Evolutionary conservation across 305 asterid species (phyloP).

Genomic region (Fraxinus dipetala): DNA sequence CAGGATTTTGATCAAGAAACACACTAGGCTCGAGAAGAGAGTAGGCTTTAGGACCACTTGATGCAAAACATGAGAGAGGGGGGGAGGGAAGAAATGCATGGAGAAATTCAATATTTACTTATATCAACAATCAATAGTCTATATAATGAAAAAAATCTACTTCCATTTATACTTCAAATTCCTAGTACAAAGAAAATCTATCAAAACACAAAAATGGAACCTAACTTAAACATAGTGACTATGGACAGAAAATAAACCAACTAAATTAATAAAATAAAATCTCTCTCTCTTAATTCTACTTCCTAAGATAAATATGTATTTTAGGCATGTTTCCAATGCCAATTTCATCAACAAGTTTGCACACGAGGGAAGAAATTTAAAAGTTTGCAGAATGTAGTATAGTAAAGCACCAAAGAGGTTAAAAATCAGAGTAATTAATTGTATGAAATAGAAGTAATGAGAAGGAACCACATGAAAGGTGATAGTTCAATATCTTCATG

Average conservation of each 20-base stretch:
- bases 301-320: not conserved
- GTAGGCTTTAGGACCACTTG: not conserved
- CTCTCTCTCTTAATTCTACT: not conserved
- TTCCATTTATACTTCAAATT: not conserved
- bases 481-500: not conserved
- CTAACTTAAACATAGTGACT: not conserved
- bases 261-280: not conserved
- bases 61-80: not conserved
- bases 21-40: not conserved
- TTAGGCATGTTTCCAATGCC: not conserved
- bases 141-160: not conserved
- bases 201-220: not conserved
- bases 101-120: not conserved
- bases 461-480: not conserved
- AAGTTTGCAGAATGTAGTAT: not conserved
- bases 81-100: not conserved
- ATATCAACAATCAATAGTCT: not conserved
- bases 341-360: not conserved
- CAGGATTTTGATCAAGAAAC: not conserved
- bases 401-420: conserved; percentile 1
- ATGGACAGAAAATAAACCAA: not conserved
- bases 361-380: not conserved
- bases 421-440: not conserved
- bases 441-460: not conserved
- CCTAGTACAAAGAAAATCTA: not conserved